phyloP scores from a whole-genome alignment of 208 protist species.

The Angomonas desouzai region DNA sequence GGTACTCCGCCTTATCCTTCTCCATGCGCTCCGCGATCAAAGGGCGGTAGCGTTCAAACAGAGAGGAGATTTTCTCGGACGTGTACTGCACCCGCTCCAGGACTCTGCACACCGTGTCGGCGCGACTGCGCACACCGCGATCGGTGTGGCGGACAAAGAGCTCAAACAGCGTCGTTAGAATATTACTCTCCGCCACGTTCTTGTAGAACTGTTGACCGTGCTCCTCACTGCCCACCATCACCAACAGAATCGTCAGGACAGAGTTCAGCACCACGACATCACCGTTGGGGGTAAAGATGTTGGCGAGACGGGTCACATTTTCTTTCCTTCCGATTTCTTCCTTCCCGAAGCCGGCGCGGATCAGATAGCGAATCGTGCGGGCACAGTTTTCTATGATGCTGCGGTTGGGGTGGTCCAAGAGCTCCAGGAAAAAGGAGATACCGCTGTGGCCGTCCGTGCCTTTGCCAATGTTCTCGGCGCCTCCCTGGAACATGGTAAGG shows the following conservation, averaged over 20 bases:
- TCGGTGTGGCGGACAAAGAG: constrained; percentile 69
- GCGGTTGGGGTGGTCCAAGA: constrained; percentile 71
- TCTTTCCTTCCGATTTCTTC: constrained; percentile 51
- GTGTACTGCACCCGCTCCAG: constrained; percentile 48
- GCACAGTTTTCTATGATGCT: constrained; percentile 64
- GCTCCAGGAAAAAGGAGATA: constrained; percentile 74
- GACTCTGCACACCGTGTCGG: constrained; percentile 59
- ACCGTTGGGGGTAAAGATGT: constrained; percentile 42
- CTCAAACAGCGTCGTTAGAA: constrained; percentile 63
- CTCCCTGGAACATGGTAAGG: constrained; percentile 56
- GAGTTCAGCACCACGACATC: constrained; percentile 51
- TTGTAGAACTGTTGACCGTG: constrained; percentile 50
- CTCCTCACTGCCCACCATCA: constrained; percentile 65
- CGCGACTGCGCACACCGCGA: constrained; percentile 52
- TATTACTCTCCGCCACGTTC: constrained; percentile 39
- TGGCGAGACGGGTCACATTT: constrained; percentile 54
- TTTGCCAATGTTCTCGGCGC: constrained; percentile 53
- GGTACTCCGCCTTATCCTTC: constrained; percentile 79
- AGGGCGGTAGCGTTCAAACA: constrained; percentile 59
- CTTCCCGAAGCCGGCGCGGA: constrained; percentile 53
- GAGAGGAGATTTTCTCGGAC: constrained; percentile 21
- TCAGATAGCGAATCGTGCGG: constrained; percentile 57
- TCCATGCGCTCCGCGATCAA: constrained; percentile 68
- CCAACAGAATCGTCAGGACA: constrained; percentile 63
- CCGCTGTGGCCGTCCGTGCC: constrained; percentile 71